These are phyloP conservation scores for Oxyria digyna DNA, from an alignment of 148 eudicot species.

Conservation along the genomic window DNA sequence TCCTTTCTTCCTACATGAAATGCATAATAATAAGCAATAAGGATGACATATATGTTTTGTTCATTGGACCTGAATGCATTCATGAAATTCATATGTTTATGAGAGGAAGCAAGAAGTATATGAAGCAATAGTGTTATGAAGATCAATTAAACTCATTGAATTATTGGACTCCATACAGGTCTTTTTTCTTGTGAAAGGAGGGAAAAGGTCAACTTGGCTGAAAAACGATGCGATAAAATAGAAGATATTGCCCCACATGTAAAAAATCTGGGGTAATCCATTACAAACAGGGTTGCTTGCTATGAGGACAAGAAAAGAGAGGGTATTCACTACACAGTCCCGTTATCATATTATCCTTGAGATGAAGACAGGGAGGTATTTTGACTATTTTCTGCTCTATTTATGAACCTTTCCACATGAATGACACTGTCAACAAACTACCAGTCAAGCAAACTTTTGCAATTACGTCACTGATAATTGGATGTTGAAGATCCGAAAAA, in stretches of 20 bases:
- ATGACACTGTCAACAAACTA: background rate
- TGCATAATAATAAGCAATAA: background rate
- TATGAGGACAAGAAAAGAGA: background rate
- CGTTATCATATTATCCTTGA: background rate
- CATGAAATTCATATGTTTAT: background rate
- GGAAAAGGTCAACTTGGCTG: background rate
- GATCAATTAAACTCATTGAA: background rate
- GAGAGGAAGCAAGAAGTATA: background rate
- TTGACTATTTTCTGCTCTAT: background rate
- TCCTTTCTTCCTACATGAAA: conserved; percentile 25
- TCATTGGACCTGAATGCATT: background rate
- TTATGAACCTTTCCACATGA: background rate
- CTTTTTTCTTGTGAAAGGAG: background rate
- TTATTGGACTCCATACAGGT: background rate
- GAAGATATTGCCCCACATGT: background rate
- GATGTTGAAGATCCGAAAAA: background rate
- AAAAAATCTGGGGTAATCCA: background rate
- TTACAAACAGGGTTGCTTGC: background rate
- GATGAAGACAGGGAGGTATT: background rate
- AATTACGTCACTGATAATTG: background rate
- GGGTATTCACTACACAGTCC: too few species aligned
- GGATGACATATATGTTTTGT: background rate
- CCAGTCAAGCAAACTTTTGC: background rate
- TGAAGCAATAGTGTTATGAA: background rate
- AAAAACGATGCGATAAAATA: background rate